Percentiles rank a stretch among this genome's conserved stretches.
Evolutionary conservation across 169 alveolate species (phyloP).

Genomic region (Ichthyophthirius multifiliis): DNA sequence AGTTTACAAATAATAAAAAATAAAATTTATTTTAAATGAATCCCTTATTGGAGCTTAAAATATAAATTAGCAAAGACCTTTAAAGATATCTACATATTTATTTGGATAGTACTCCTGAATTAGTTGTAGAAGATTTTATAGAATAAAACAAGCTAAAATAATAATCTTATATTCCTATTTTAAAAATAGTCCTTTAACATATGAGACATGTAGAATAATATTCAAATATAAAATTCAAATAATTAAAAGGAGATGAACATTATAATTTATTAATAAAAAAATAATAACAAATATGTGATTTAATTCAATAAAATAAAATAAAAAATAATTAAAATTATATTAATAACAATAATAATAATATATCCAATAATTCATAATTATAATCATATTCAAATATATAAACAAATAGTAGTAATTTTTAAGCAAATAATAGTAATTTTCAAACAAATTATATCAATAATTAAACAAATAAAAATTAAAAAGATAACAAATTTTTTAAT

Average conservation of each 20-base stretch:
- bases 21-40: no score
- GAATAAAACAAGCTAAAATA: not conserved
- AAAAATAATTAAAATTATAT: no score
- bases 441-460: no score
- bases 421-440: no score
- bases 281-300: not conserved
- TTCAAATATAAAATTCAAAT: not conserved
- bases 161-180: not conserved
- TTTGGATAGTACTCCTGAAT: not conserved
- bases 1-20: no score
- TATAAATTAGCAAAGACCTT: not conserved
- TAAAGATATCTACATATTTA: not conserved
- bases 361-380: no score
- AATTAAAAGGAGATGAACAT: not conserved
- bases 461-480: no score
- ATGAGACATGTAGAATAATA: not conserved
- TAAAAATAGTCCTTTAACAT: not conserved
- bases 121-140: conserved; percentile 1
- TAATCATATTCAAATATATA: no score
- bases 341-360: no score
- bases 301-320: no score
- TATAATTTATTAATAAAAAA: not conserved
- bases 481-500: no score
- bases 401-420: no score
- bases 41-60: not conserved